Base-by-base conservation (phyloP, 1,284 basidiomycete genomes). In the Tetrapyrgos nigripes region DNA sequence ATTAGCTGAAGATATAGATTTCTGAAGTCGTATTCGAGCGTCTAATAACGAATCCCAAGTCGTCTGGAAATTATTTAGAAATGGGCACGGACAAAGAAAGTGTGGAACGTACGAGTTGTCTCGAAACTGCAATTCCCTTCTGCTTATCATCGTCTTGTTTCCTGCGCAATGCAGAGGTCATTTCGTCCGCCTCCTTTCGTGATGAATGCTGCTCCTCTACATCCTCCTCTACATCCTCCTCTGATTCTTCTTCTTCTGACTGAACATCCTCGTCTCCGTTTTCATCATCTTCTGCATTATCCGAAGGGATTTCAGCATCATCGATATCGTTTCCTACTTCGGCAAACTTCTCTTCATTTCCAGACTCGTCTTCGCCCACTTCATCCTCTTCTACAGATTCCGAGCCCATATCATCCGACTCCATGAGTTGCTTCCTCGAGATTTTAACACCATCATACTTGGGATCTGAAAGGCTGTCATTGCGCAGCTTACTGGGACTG, bases 21-120 rank as follows among this genome's bases (percentile, higher is more conserved):
- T 97, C 76, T 97, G 96, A 54, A 97, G 75, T 28, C 89, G 88
- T 71, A 98, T 98, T 35, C 96, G 87, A 19, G 92, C 85, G 68
- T 96, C 93, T 35, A 97, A 81, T 33, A 97, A 78, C 5, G 83
- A 81, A 70, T 97, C 93, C 88, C 93, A 97, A 29, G 95, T 76
- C 4, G 81, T 79, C 94, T 97, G 62, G 14, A 60, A 14, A 37
- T 21, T 59, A 45, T 65, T 43, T 56, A 43, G 50, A 26, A 53
- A 4, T 33, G 27, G 8, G 45, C 37, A 28, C 28, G 55, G 35
- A 55, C 55, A 62, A 19, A 24, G 17, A 51, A 59, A 59, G n/a
- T n/a, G n/a, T 21, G 50, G 19, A 44, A 80, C 89, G 64, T 68
- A 92, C 95, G 58, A 94, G 84, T 75, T 98, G 96, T 62, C 83